These are phyloP conservation scores for Luzula sylvatica DNA, from an alignment of 176 grass and related monocot species.

Conservation along the genomic window DNA sequence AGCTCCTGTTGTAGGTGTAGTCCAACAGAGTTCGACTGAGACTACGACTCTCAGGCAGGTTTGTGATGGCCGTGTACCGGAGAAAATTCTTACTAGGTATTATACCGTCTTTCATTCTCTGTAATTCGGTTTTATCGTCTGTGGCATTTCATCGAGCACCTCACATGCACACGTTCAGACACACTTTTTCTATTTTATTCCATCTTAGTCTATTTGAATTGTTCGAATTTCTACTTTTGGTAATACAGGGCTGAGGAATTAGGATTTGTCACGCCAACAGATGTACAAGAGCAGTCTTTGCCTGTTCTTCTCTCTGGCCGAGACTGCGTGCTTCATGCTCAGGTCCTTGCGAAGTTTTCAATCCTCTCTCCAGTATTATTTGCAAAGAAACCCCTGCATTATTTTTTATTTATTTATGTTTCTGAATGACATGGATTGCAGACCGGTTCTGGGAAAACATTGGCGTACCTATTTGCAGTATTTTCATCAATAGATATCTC, in stretches of 20 bases:
- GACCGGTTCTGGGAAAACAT: slow-evolving; percentile 98
- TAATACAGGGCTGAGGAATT: slow-evolving; percentile 78
- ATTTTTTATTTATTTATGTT: not conserved
- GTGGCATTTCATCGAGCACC: slow-evolving; percentile 3
- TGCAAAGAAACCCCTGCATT: not conserved
- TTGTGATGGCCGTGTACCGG: slow-evolving; percentile 51
- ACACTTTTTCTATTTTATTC: not conserved
- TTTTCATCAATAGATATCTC: slow-evolving; percentile 56
- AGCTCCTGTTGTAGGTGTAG: not conserved
- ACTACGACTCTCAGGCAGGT: slow-evolving; percentile 46
- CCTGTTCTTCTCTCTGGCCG: slow-evolving; percentile 58
- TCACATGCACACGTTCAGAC: not conserved
- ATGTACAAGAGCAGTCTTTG: slow-evolving; percentile 71
- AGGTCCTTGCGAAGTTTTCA: too few relatives aligned
- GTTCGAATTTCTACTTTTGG: slow-evolving; percentile 4
- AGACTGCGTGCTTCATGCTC: slow-evolving; percentile 88
- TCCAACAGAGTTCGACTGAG: not conserved
- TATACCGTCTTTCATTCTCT: not conserved
- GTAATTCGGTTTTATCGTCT: not conserved
- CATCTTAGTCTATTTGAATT: not conserved
- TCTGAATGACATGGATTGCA: slow-evolving; percentile 22
- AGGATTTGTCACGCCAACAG: slow-evolving; percentile 50
- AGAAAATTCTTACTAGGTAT: slow-evolving; percentile 58
- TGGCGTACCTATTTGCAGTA: slow-evolving; percentile 66
- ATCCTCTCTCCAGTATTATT: not conserved